Conservation (phyloP, 345 rosid species). For the Acer campestre region DNA sequence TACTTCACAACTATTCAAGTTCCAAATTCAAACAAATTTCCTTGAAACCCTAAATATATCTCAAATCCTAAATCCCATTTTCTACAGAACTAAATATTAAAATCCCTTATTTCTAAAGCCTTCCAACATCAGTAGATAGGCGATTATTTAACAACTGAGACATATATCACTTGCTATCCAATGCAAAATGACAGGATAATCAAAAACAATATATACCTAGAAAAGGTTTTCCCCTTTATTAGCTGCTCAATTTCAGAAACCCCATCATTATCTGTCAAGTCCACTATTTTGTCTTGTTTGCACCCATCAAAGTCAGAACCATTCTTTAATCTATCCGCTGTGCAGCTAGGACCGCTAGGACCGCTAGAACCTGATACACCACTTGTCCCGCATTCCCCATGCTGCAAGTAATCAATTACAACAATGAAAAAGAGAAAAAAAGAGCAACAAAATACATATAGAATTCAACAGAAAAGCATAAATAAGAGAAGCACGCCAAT, state of each 20-base stretch:
- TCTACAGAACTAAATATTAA: neutral
- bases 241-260: slow-evolving; percentile 76
- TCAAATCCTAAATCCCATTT: neutral
- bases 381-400: slow-evolving; percentile 27
- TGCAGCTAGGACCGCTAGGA: slow-evolving; percentile 40
- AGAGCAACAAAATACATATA: neutral
- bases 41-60: neutral
- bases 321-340: slow-evolving; percentile 27
- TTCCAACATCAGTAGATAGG: neutral
- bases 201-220: slow-evolving; percentile 48
- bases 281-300: slow-evolving; percentile 27
- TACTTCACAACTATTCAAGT: neutral
- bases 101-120: slow-evolving; percentile 1
- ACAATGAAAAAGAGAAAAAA: neutral
- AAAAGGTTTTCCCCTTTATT: slow-evolving; percentile 57
- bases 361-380: slow-evolving; percentile 37
- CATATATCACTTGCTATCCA: slow-evolving; percentile 10
- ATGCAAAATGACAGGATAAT: slow-evolving; percentile 10
- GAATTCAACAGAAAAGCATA: neutral
- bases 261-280: slow-evolving; percentile 27
- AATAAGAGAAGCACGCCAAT: neutral
- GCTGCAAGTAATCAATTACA: slow-evolving; percentile 26
- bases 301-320: slow-evolving; percentile 33
- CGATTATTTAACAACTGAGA: neutral
- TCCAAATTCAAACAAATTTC: neutral